phyloP scores from a whole-genome alignment of 306 rosid species.

The Echinosophora koreensis region DNA sequence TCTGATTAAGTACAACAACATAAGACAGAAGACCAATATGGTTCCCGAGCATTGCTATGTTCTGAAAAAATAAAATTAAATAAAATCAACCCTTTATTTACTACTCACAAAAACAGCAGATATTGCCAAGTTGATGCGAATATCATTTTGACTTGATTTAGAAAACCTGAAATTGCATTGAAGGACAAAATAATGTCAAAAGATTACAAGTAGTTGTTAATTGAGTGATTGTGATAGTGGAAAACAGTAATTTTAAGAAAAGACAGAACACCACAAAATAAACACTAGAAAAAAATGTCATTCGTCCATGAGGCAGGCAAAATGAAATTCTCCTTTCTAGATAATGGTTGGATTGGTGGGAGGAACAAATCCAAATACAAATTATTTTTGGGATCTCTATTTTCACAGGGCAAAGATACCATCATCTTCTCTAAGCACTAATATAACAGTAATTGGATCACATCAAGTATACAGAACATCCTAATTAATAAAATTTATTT shows the following conservation, averaged over 20 bases:
- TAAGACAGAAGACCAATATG: slow-evolving; percentile 13
- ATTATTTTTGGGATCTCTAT: slow-evolving; percentile 19
- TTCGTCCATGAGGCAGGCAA: slow-evolving; percentile 22
- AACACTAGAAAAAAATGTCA: slow-evolving; percentile 26
- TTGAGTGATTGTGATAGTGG: slow-evolving; percentile 13
- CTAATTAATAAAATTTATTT: slow-evolving; percentile 1
- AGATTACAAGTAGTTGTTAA: slow-evolving; percentile 18
- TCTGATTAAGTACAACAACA: slow-evolving; percentile 32
- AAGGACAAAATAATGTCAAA: slow-evolving; percentile 44
- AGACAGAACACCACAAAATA: slow-evolving; percentile 26
- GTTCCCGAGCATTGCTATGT: slow-evolving; percentile 26
- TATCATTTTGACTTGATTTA: slow-evolving; percentile 80
- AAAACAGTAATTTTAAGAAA: slow-evolving; percentile 25
- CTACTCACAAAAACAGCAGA: slow-evolving; percentile 89
- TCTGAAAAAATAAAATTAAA: not conserved
- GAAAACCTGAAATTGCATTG: slow-evolving; percentile 74
- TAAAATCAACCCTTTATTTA: slow-evolving; percentile 36
- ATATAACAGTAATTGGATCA: slow-evolving; percentile 32
- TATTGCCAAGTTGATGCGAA: slow-evolving; percentile 84
- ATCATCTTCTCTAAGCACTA: slow-evolving; percentile 28
- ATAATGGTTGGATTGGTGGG: not conserved
- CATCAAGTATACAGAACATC: slow-evolving; percentile 8
- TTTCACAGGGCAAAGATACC: slow-evolving; percentile 24
- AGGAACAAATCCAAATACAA: slow-evolving; percentile 35
- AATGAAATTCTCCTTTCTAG: slow-evolving; percentile 22